Percentiles rank a stretch among this genome's conserved stretches.
Evolutionary conservation across 2,329 filamentous ascomycete species (phyloP).

Genomic region (Salinomyces thailandicus): DNA sequence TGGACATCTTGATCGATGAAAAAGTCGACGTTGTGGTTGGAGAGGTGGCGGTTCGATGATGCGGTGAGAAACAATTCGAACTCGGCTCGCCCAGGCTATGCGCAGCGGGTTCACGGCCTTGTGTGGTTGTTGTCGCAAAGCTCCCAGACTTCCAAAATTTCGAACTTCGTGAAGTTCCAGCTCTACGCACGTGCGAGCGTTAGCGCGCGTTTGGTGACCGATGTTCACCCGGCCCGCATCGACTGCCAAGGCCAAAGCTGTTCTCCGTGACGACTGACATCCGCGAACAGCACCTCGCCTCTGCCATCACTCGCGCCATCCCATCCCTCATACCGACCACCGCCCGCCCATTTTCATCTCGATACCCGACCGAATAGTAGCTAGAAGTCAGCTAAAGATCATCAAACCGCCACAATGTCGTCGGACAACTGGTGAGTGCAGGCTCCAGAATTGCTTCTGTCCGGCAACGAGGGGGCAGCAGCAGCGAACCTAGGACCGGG

Average conservation of each 20-base stretch:
- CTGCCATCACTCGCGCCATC: conserved; percentile 1
- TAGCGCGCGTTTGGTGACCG: conserved; percentile 2
- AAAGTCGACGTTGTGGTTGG: too few species aligned
- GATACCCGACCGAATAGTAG: neutral
- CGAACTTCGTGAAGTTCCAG: neutral
- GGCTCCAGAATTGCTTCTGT: conserved; percentile 6
- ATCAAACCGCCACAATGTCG: conserved; percentile 50
- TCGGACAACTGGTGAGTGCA: conserved; percentile 62
- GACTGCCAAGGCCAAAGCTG: conserved; percentile 1
- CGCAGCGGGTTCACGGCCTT: conserved; percentile 26
- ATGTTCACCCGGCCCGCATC: neutral
- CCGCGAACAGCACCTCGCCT: neutral
- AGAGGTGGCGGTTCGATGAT: conserved; percentile 7
- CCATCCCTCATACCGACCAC: neutral
- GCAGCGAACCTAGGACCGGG: too few species aligned
- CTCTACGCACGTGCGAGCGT: neutral
- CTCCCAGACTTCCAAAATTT: neutral
- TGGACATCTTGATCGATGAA: conserved; percentile 29
- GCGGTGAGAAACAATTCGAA: conserved; percentile 9
- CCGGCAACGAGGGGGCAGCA: too few species aligned
- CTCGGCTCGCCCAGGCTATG: conserved; percentile 22
- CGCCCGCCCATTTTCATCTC: too few species aligned
- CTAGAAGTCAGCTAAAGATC: conserved; percentile 2
- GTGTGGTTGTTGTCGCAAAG: conserved; percentile 8
- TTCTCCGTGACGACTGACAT: neutral